A percentile compares a stretch with the other conserved stretches of the same genome.
These are phyloP conservation scores for Kluyveromyces wickerhamii DNA, from an alignment of 805 yeast species.

Conservation along the genomic window DNA sequence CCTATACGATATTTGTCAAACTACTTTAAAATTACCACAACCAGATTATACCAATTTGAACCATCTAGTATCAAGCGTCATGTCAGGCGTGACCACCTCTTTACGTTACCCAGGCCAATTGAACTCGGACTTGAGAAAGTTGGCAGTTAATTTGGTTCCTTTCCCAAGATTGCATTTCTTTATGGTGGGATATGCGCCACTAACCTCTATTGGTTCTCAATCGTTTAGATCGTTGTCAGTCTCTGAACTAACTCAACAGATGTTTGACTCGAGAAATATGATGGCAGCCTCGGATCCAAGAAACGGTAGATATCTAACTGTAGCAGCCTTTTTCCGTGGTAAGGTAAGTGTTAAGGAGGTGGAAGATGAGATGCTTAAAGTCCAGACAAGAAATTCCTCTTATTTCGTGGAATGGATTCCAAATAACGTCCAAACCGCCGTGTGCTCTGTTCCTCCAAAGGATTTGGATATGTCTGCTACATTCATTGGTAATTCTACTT, in stretches of 20 bases:
- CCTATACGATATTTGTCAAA: constrained; percentile 79
- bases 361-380: constrained; percentile 84
- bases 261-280: constrained; percentile 88
- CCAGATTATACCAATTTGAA: constrained; percentile 78
- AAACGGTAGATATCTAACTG: constrained; percentile 85
- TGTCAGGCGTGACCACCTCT: constrained; percentile 94
- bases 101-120: constrained; percentile 93
- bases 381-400: constrained; percentile 71
- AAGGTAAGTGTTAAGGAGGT: constrained; percentile 88
- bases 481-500: constrained; percentile 86
- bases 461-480: constrained; percentile 86
- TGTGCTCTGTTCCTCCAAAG: constrained; percentile 84
- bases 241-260: constrained; percentile 87
- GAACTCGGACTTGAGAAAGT: constrained; percentile 84
- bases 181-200: constrained; percentile 92
- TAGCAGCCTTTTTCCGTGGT: constrained; percentile 92
- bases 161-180: constrained; percentile 94
- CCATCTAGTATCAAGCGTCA: constrained; percentile 76
- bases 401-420: constrained; percentile 96
- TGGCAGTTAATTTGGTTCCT: constrained; percentile 91
- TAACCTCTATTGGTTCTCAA: constrained; percentile 72
- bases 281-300: constrained; percentile 94
- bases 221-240: constrained; percentile 80
- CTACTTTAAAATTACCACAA: constrained; percentile 70
- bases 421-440: constrained; percentile 88